Percentiles rank a stretch among this genome's conserved stretches.
Evolutionary conservation across 2,329 filamentous ascomycete genomes (phyloP).

Genomic region (Verticillium tricorpus): DNA sequence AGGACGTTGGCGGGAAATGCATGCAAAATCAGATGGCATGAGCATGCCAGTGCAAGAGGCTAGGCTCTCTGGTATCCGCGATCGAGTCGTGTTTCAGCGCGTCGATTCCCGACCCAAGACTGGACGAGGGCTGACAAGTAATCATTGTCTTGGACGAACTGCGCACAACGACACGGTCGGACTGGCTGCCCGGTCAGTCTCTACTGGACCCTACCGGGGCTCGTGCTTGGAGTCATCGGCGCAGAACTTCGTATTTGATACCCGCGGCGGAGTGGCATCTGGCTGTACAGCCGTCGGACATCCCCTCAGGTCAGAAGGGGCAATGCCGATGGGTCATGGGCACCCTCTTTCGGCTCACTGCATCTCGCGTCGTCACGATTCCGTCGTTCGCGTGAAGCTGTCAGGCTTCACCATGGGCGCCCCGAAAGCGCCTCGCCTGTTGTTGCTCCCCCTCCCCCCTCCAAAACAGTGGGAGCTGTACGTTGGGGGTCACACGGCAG

Average conservation of each 20-base stretch:
- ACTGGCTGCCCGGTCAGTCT: too few species aligned
- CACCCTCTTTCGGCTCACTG: too few species aligned
- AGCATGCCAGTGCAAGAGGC: not conserved
- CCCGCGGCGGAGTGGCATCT: not conserved
- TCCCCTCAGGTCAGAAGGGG: not conserved
- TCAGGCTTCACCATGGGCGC: not conserved
- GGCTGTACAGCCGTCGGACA: not conserved
- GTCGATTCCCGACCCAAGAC: not conserved
- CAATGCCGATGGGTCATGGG: not conserved
- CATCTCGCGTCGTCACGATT: not conserved
- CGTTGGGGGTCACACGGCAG: not conserved
- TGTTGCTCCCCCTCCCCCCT: not conserved
- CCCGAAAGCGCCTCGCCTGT: not conserved
- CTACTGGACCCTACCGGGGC: too few species aligned
- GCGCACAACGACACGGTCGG: not conserved
- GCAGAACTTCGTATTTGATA: too few species aligned
- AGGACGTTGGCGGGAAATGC: not conserved
- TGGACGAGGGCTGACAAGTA: not conserved
- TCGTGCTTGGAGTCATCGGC: too few species aligned
- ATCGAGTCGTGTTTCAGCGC: not conserved
- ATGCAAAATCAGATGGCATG: not conserved
- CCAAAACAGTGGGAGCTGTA: not conserved
- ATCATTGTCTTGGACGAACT: not conserved
- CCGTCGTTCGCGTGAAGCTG: not conserved
- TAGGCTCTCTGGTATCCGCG: not conserved